Evolutionary conservation across 331 rosid genomes (phyloP).

Genomic region (Dryas integrifolia): DNA sequence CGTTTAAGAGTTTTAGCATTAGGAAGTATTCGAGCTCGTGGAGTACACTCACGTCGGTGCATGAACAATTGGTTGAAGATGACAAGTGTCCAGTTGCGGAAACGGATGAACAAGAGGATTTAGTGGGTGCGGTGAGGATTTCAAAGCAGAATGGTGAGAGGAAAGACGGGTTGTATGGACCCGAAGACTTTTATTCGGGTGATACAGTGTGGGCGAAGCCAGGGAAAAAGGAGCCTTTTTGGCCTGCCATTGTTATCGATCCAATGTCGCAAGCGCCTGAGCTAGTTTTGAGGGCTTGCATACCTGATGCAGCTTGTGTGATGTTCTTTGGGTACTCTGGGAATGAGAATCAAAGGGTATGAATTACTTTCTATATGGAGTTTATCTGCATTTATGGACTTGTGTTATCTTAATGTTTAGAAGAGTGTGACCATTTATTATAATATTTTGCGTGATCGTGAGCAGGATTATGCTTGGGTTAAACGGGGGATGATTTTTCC

Average conservation of each 20-base stretch:
- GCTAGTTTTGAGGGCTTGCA: constrained; percentile 81
- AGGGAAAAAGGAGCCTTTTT: constrained; percentile 87
- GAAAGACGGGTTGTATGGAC: constrained; percentile 71
- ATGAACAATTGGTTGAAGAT: constrained; percentile 41
- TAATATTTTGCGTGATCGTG: constrained; percentile 34
- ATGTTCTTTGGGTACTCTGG: constrained; percentile 95
- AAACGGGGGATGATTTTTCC: constrained; percentile 88
- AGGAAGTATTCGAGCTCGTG: constrained; percentile 48
- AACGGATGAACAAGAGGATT: constrained; percentile 41
- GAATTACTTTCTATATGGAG: constrained; percentile 24
- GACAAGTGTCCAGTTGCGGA: constrained; percentile 45
- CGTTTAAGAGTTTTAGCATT: constrained; percentile 40
- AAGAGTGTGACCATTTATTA: constrained; percentile 32
- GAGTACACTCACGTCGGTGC: constrained; percentile 38
- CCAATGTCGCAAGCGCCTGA: constrained; percentile 94
- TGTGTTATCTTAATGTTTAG: constrained; percentile 18
- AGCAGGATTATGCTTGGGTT: constrained; percentile 99
- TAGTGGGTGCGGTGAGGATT: constrained; percentile 29
- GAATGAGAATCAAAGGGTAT: constrained; percentile 77
- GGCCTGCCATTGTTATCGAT: constrained; percentile 99
- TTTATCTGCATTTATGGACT: constrained; percentile 11
- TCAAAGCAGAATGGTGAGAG: constrained; percentile 32
- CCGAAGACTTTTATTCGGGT: constrained; percentile 87
- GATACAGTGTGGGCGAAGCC: constrained; percentile 99
- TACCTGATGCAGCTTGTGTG: constrained; percentile 91